A percentile compares a stretch with the other conserved stretches of the same genome.
phyloP scores from a whole-genome alignment of 1,284 basidiomycete genomes.

The Gomphus bonarii region DNA sequence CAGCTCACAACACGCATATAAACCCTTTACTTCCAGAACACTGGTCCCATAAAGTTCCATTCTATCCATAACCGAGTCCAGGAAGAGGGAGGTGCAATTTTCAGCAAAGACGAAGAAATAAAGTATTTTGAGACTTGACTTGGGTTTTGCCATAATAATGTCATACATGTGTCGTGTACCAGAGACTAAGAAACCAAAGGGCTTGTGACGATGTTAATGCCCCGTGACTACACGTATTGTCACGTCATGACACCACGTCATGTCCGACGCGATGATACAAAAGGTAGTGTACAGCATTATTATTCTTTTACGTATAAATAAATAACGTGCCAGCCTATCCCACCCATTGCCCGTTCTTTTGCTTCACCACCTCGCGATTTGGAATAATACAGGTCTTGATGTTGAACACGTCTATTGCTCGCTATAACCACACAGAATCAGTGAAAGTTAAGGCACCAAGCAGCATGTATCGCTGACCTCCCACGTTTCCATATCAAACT shows the following conservation, averaged over 20 bases:
- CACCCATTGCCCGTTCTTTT: conserved; percentile 60
- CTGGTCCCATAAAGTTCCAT: conserved; percentile 3
- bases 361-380: conserved; percentile 40
- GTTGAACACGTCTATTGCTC: conserved; percentile 72
- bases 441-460: neutral
- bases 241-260: neutral
- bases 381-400: conserved; percentile 63
- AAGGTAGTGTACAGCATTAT: neutral
- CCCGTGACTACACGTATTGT: neutral
- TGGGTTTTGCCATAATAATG: too few relatives aligned
- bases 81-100: neutral
- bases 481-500: conserved; percentile 80
- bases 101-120: neutral
- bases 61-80: neutral
- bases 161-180: too few relatives aligned
- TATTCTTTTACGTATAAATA: neutral
- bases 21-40: neutral
- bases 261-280: neutral
- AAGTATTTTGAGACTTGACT: neutral
- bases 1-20: neutral
- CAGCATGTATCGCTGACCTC: conserved; percentile 35
- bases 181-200: too few relatives aligned
- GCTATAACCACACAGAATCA: conserved; percentile 28
- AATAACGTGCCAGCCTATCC: conserved; percentile 19
- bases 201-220: too few relatives aligned